phyloP scores from a whole-genome alignment of 257 asterid species.

The Fraxinus pennsylvanica region DNA sequence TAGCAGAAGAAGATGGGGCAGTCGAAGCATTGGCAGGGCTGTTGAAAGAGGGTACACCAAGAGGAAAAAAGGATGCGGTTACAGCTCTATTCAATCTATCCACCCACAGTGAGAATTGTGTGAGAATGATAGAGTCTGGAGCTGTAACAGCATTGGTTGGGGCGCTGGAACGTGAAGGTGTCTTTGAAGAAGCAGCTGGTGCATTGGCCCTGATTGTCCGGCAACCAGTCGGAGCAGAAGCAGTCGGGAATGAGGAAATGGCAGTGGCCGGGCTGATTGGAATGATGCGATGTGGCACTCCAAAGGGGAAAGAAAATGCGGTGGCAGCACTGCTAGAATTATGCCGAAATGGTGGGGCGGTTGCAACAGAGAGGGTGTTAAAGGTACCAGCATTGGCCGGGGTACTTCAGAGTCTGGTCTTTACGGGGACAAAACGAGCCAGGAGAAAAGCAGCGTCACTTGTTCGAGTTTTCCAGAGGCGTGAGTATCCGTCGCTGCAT shows the following conservation, averaged over 20 bases:
- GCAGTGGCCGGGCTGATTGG: slow-evolving; percentile 66
- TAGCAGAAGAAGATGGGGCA: slow-evolving; percentile 73
- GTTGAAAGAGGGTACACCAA: slow-evolving; percentile 66
- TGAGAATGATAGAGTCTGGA: slow-evolving; percentile 71
- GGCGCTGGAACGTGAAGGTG: slow-evolving; percentile 65
- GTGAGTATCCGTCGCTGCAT: slow-evolving; percentile 55
- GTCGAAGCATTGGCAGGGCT: slow-evolving; percentile 66
- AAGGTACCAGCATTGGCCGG: slow-evolving; percentile 82
- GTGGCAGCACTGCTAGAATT: slow-evolving; percentile 85
- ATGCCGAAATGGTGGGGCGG: slow-evolving; percentile 74
- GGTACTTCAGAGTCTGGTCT: slow-evolving; percentile 67
- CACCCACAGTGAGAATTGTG: slow-evolving; percentile 69
- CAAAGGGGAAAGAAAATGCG: slow-evolving; percentile 83
- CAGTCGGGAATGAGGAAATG: slow-evolving; percentile 67
- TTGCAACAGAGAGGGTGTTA: slow-evolving; percentile 67
- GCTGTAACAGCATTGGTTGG: slow-evolving; percentile 62
- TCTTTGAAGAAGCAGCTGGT: slow-evolving; percentile 89
- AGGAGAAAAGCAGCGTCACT: slow-evolving; percentile 91
- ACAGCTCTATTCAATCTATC: slow-evolving; percentile 81
- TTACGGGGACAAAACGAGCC: slow-evolving; percentile 90
- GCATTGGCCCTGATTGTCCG: slow-evolving; percentile 79
- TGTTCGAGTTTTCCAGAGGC: slow-evolving; percentile 82
- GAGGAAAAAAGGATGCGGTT: slow-evolving; percentile 93
- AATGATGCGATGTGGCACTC: slow-evolving; percentile 83
- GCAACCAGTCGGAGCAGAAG: slow-evolving; percentile 74